Conservation (phyloP, 2,329 filamentous ascomycete genomes). For the Canariomyces notabilis region DNA sequence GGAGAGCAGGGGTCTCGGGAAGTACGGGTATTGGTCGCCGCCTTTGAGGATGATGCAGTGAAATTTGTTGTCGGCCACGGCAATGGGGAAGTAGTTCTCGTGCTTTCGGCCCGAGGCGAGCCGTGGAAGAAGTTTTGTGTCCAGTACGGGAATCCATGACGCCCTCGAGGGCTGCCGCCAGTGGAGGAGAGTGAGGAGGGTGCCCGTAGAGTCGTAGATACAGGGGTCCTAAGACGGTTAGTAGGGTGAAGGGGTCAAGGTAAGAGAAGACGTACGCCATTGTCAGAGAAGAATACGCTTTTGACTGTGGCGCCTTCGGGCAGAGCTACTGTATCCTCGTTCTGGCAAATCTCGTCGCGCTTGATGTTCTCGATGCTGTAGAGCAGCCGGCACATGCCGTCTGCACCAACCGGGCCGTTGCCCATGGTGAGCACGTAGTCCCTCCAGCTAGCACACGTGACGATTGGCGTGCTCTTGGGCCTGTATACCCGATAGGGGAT, state of each 20-base stretch:
- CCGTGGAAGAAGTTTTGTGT: conserved; percentile 78
- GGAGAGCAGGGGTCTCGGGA: conserved; percentile 79
- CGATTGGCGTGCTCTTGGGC: conserved; percentile 82
- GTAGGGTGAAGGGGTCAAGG: background rate
- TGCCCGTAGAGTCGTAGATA: conserved; percentile 90
- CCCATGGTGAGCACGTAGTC: conserved; percentile 96
- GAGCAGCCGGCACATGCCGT: conserved; percentile 71
- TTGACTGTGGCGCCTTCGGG: conserved; percentile 67
- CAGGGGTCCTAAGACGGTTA: conserved; percentile 68
- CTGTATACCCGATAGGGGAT: conserved; percentile 84
- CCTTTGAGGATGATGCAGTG: conserved; percentile 99
- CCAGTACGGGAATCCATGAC: conserved; percentile 85
- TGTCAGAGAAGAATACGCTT: conserved; percentile 86
- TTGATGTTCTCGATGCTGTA: conserved; percentile 96
- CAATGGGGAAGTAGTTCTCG: conserved; percentile 92
- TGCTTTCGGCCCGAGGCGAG: conserved; percentile 79
- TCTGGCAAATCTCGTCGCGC: conserved; percentile 88
- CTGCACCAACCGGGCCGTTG: conserved; percentile 77
- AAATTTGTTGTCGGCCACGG: conserved; percentile 85
- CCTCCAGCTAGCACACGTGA: conserved; percentile 89
- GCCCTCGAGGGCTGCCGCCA: conserved; percentile 85
- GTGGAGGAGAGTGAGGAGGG: conserved; percentile 79
- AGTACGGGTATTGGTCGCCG: conserved; percentile 87
- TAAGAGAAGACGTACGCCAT: conserved; percentile 57
- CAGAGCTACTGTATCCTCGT: conserved; percentile 84